phyloP scores from a whole-genome alignment of 305 asterid genomes.

The Plantago lanceolata region DNA sequence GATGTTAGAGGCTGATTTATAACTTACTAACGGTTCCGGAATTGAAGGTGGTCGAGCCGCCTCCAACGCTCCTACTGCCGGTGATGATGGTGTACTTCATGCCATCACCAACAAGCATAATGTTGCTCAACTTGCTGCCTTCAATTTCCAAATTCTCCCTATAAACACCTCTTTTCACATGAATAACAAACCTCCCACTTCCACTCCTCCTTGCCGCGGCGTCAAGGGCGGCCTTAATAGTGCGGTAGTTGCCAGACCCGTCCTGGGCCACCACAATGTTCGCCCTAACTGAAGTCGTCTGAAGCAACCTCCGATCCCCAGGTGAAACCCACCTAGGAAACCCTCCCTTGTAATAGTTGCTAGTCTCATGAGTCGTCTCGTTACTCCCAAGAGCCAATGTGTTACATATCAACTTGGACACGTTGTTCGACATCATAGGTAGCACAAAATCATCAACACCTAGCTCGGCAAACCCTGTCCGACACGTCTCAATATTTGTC shows the following conservation, averaged over 20 bases:
- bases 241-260: conserved; percentile 55
- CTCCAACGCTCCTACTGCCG: conserved; percentile 81
- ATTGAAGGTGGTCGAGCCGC: conserved; percentile 80
- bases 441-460: conserved; percentile 38
- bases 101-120: conserved; percentile 79
- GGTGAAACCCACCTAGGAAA: conserved; percentile 59
- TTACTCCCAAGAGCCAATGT: conserved; percentile 49
- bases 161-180: conserved; percentile 56
- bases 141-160: conserved; percentile 61
- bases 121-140: conserved; percentile 44
- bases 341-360: conserved; percentile 30
- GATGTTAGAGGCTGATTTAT: neutral
- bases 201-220: conserved; percentile 58
- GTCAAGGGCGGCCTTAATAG: conserved; percentile 57
- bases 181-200: conserved; percentile 57
- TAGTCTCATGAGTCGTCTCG: conserved; percentile 26
- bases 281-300: conserved; percentile 31
- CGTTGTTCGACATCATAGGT: conserved; percentile 54
- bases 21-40: conserved; percentile 79
- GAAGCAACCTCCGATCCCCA: conserved; percentile 54
- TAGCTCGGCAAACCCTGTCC: conserved; percentile 58
- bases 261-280: conserved; percentile 75
- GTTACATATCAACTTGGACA: conserved; percentile 57
- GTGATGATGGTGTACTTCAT: conserved; percentile 58
- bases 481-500: conserved; percentile 72